These are phyloP conservation scores for Podaxis rugospora DNA, from an alignment of 768 basidiomycete genomes.

Conservation along the genomic window DNA sequence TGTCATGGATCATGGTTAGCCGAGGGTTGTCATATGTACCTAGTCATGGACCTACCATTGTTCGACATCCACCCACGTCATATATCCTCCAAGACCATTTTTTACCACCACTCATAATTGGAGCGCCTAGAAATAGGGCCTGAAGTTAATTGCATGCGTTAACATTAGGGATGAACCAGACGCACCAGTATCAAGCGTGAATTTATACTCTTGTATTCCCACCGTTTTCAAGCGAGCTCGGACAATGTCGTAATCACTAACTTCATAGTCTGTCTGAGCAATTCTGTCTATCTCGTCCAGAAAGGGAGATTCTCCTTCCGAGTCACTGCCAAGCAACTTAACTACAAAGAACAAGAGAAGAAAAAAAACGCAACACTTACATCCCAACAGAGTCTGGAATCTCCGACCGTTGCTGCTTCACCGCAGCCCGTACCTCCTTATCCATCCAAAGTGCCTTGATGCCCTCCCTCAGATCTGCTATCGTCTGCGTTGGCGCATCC, in stretches of 20 bases:
- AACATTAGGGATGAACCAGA: constrained; percentile 5
- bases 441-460: constrained; percentile 63
- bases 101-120: constrained; percentile 18
- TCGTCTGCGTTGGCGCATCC: constrained; percentile 41
- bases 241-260: constrained; percentile 70
- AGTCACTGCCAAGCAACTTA: not conserved
- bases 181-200: constrained; percentile 42
- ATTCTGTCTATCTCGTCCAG: constrained; percentile 66
- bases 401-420: constrained; percentile 42
- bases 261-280: constrained; percentile 53
- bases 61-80: constrained; percentile 75
- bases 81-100: constrained; percentile 67
- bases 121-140: not conserved
- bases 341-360: not conserved
- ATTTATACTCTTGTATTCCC: constrained; percentile 63
- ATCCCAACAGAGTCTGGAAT: constrained; percentile 66
- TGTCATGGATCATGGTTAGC: constrained; percentile 23
- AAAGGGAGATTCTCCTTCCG: constrained; percentile 40
- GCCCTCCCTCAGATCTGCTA: constrained; percentile 60
- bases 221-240: constrained; percentile 66
- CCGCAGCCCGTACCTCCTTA: constrained; percentile 40
- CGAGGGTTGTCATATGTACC: not conserved
- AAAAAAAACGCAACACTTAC: constrained; percentile 33
- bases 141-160: not conserved
- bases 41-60: constrained; percentile 38